phyloP scores from a whole-genome alignment of 2,329 filamentous ascomycete species.

The Talaromyces sp. region DNA sequence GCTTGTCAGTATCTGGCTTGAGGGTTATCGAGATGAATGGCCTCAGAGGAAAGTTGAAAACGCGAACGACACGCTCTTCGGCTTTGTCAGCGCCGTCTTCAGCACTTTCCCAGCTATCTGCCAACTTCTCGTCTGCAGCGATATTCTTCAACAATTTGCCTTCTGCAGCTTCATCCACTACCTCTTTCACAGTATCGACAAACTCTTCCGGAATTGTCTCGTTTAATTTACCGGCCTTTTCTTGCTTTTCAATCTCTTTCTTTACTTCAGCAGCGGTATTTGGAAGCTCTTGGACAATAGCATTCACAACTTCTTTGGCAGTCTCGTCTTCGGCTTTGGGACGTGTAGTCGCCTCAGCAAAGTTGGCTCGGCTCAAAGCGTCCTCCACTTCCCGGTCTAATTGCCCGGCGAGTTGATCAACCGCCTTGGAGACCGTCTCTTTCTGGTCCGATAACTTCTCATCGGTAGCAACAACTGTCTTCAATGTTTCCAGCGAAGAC shows the following conservation, averaged over 20 bases:
- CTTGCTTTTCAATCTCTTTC: slow-evolving; percentile 52
- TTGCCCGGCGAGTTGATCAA: slow-evolving; percentile 62
- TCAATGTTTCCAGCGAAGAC: slow-evolving; percentile 15
- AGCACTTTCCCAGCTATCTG: slow-evolving; percentile 89
- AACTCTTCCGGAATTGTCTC: slow-evolving; percentile 52
- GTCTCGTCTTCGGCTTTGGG: slow-evolving; percentile 34
- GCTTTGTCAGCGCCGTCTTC: slow-evolving; percentile 67
- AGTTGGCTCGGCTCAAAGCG: slow-evolving; percentile 58
- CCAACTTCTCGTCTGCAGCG: slow-evolving; percentile 54
- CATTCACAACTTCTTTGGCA: slow-evolving; percentile 34
- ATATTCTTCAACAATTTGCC: slow-evolving; percentile 25
- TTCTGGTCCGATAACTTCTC: slow-evolving; percentile 34
- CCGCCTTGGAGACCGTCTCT: slow-evolving; percentile 68
- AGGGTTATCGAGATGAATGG: slow-evolving; percentile 91
- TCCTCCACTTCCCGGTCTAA: slow-evolving; percentile 62
- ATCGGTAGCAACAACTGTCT: not conserved
- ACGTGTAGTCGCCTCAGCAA: slow-evolving; percentile 45
- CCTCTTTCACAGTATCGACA: slow-evolving; percentile 56
- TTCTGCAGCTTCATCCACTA: slow-evolving; percentile 4
- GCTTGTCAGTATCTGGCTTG: slow-evolving; percentile 39
- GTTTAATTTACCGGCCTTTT: slow-evolving; percentile 52
- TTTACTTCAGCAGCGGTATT: slow-evolving; percentile 45
- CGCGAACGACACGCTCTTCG: slow-evolving; percentile 64
- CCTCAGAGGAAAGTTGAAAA: slow-evolving; percentile 95
- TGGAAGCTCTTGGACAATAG: slow-evolving; percentile 30